Percentiles rank a stretch among this genome's conserved stretches.
Conservation (phyloP, 768 basidiomycete genomes). For the Russula emetica region DNA sequence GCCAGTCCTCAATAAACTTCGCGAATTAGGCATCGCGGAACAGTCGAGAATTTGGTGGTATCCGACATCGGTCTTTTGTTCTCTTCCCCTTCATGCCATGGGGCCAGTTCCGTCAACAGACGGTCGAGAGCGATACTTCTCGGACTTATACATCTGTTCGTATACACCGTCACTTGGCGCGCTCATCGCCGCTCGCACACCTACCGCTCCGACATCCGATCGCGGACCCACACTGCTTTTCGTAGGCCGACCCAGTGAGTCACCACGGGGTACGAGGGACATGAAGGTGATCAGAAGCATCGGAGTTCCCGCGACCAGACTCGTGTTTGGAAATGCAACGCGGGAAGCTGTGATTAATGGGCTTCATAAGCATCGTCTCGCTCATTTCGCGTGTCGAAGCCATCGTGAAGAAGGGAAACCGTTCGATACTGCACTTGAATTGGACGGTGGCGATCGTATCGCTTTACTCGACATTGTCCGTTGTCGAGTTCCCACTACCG, state of each 20-base stretch:
- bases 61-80: conserved; percentile 1
- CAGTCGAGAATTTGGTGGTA: conserved; percentile 21
- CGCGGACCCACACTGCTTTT: background rate
- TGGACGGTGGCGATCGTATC: conserved; percentile 1
- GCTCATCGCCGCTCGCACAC: background rate
- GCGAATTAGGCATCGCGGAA: background rate
- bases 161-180: conserved; percentile 17
- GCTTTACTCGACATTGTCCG: conserved; percentile 3
- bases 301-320: background rate
- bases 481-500: conserved; percentile 8
- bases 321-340: background rate
- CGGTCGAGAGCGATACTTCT: background rate
- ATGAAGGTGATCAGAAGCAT: background rate
- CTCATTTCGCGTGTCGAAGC: conserved; percentile 9
- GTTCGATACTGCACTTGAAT: background rate
- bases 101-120: conserved; percentile 4
- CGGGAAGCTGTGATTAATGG: background rate
- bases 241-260: conserved; percentile 1
- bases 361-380: background rate
- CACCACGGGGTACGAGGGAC: background rate
- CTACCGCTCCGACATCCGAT: background rate
- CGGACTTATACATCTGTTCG: conserved; percentile 20
- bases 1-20: conserved; percentile 8
- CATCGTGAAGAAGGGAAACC: background rate
- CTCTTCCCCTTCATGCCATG: conserved; percentile 25